Percentiles rank a stretch among this genome's conserved stretches.
Evolutionary conservation across 108 stramenopile species (phyloP).

Genomic region (Skeletonema grethae): DNA sequence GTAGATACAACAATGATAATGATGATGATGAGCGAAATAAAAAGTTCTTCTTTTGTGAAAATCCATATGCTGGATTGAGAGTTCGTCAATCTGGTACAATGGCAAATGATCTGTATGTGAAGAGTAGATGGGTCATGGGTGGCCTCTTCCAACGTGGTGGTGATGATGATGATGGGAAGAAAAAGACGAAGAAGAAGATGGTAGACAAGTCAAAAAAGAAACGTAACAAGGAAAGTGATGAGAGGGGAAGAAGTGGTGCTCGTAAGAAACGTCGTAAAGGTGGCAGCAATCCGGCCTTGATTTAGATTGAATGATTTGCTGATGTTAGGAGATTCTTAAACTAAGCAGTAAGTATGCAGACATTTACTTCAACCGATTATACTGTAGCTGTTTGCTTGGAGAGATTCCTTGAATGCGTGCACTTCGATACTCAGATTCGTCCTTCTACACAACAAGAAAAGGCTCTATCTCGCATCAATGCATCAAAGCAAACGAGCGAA

Average conservation of each 20-base stretch:
- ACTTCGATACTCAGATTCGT: too few relatives aligned
- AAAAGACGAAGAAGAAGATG: not conserved
- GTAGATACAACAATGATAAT: constrained; percentile 13
- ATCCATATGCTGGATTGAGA: constrained; percentile 77
- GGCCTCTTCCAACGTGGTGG: constrained; percentile 50
- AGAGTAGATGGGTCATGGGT: constrained; percentile 84
- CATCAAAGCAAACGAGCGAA: too few relatives aligned
- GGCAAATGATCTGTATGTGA: constrained; percentile 91
- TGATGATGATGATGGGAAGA: not conserved
- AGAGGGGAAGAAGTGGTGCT: constrained; percentile 7
- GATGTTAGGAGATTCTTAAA: too few relatives aligned
- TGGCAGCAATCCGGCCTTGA: constrained; percentile 58
- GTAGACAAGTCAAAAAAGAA: constrained; percentile 13
- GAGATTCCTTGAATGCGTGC: too few relatives aligned
- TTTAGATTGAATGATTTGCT: constrained; percentile 20
- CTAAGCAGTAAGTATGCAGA: too few relatives aligned
- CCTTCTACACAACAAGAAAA: too few relatives aligned
- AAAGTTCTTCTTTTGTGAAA: constrained; percentile 69
- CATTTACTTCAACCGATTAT: too few relatives aligned
- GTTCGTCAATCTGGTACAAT: constrained; percentile 90
- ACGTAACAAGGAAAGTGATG: constrained; percentile 15
- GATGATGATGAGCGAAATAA: constrained; percentile 24
- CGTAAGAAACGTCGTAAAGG: constrained; percentile 19
- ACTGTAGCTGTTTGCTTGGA: too few relatives aligned
- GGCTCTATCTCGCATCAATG: too few relatives aligned